Conservation (phyloP, 495 filamentous ascomycete species). For the Neurospora discreta region DNA sequence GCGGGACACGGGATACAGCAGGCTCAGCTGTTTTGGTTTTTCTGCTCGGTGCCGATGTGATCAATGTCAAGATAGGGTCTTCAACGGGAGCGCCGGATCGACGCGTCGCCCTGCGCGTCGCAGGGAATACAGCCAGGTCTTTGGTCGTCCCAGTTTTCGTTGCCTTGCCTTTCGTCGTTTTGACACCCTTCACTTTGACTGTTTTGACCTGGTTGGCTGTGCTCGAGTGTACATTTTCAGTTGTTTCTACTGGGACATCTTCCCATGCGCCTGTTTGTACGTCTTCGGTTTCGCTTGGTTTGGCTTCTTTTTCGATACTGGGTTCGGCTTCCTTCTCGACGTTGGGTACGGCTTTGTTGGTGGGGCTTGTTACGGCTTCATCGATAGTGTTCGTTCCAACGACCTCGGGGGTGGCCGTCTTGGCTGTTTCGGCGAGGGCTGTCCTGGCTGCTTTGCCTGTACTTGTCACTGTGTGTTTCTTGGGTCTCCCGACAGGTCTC, state of each 20-base stretch:
- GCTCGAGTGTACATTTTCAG: not conserved
- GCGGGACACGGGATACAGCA: slow-evolving; percentile 25
- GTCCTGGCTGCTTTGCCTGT: not conserved
- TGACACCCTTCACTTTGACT: not conserved
- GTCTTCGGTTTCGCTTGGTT: not conserved
- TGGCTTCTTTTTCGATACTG: not conserved
- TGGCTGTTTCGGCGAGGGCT: not conserved
- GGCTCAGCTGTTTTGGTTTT: slow-evolving; percentile 33
- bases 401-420: not conserved
- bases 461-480: not conserved
- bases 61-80: slow-evolving; percentile 35
- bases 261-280: not conserved
- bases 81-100: slow-evolving; percentile 33
- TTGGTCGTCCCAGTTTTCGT: not conserved
- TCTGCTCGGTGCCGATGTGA: slow-evolving; percentile 26
- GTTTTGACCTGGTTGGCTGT: not conserved
- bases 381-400: not conserved
- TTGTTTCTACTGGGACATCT: not conserved
- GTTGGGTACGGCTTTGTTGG: not conserved
- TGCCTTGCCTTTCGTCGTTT: not conserved
- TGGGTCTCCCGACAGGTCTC: not conserved
- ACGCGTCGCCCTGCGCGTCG: slow-evolving; percentile 25
- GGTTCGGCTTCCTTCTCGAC: not conserved
- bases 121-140: slow-evolving; percentile 19
- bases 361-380: not conserved